Percentiles rank a stretch among this genome's conserved stretches.
These are phyloP conservation scores for Plasmodium relictum DNA, from an alignment of 169 alveolate species.

Conservation along the genomic window DNA sequence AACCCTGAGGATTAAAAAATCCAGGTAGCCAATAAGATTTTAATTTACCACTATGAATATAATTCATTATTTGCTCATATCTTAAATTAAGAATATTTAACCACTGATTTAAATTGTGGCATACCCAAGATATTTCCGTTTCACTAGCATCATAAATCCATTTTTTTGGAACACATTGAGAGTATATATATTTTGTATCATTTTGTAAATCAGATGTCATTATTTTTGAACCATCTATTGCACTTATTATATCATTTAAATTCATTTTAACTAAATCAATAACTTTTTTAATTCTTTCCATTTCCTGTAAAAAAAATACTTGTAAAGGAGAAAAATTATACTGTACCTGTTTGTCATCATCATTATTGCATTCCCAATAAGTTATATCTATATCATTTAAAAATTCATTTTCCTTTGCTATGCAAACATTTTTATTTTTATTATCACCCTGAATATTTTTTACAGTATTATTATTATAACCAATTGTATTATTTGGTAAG, in stretches of 20 bases:
- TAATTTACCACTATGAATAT: conserved; percentile 95
- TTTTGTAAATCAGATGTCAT: conserved; percentile 95
- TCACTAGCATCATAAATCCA: conserved; percentile 98
- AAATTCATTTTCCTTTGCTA: conserved; percentile 50
- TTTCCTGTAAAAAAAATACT: conserved; percentile 96
- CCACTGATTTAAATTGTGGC: conserved; percentile 96
- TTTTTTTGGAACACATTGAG: conserved; percentile 92
- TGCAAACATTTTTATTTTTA: conserved; percentile 24
- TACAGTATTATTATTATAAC: conserved; percentile 91
- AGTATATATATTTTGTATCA: conserved; percentile 90
- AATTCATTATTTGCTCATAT: conserved; percentile 92
- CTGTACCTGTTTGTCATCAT: conserved; percentile 60
- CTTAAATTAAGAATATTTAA: conserved; percentile 94
- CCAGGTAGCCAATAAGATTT: conserved; percentile 95
- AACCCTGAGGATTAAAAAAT: conserved; percentile 96
- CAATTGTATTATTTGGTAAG: conserved; percentile 91
- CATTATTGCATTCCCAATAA: conserved; percentile 73
- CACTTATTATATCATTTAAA: conserved; percentile 92
- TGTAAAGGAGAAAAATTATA: conserved; percentile 92
- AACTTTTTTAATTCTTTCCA: conserved; percentile 95
- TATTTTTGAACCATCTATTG: conserved; percentile 95
- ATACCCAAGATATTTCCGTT: conserved; percentile 97
- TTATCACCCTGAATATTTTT: conserved; percentile 85
- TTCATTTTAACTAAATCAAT: conserved; percentile 93
- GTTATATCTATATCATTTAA: conserved; percentile 25